phyloP scores from a whole-genome alignment of 495 filamentous ascomycete species.

The Peziza echinospora region DNA sequence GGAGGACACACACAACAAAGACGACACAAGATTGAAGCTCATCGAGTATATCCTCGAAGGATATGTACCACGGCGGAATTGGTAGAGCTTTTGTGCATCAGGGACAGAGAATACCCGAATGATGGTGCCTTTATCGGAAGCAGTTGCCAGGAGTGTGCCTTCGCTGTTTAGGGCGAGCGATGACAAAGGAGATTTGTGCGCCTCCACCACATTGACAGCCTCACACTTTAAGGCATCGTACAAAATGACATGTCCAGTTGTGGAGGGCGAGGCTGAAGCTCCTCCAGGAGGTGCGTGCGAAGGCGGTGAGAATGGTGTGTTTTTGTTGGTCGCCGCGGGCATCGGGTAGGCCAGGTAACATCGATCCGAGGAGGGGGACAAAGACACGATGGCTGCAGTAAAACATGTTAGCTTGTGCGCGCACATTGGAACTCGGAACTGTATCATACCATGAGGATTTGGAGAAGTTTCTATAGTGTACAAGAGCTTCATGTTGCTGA shows the following conservation, averaged over 20 bases:
- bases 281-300: slow-evolving; percentile 61
- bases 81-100: slow-evolving; percentile 70
- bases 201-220: slow-evolving; percentile 81
- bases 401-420: slow-evolving; percentile 5
- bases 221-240: slow-evolving; percentile 73
- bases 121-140: slow-evolving; percentile 93
- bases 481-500: slow-evolving; percentile 87
- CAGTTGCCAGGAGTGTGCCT: slow-evolving; percentile 81
- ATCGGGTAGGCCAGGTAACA: slow-evolving; percentile 88
- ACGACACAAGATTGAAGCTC: slow-evolving; percentile 94
- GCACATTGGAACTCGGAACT: no score
- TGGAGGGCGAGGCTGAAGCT: slow-evolving; percentile 50
- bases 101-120: slow-evolving; percentile 87
- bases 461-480: slow-evolving; percentile 82
- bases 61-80: slow-evolving; percentile 86
- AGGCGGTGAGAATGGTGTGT: slow-evolving; percentile 41
- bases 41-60: slow-evolving; percentile 91
- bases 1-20: slow-evolving; percentile 83
- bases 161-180: slow-evolving; percentile 78
- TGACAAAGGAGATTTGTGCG: slow-evolving; percentile 78
- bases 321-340: slow-evolving; percentile 41
- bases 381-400: slow-evolving; percentile 55
- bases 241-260: slow-evolving; percentile 77
- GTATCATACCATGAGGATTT: slow-evolving; percentile 53
- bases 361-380: slow-evolving; percentile 85